Evolutionary conservation across 2,329 filamentous ascomycete species (phyloP).

Genomic region (Fusarium fracticaudum): DNA sequence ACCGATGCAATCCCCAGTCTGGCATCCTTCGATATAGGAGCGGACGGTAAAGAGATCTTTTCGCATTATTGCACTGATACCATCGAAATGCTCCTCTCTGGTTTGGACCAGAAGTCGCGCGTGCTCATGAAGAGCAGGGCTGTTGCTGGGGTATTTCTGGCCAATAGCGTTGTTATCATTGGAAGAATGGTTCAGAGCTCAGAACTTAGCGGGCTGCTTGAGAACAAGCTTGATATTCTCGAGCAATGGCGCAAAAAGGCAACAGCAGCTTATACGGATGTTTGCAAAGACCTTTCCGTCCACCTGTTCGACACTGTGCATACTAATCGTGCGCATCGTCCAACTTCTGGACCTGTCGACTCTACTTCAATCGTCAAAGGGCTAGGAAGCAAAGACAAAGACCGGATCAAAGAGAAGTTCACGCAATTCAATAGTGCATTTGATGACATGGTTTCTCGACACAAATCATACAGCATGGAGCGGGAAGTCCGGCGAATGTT

Average conservation of each 20-base stretch:
- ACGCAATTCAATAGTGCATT: slow-evolving; percentile 89
- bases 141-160: slow-evolving; percentile 86
- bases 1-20: slow-evolving; percentile 75
- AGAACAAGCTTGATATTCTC: slow-evolving; percentile 71
- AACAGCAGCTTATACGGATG: slow-evolving; percentile 81
- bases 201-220: slow-evolving; percentile 78
- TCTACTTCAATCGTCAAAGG: slow-evolving; percentile 85
- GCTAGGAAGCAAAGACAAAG: slow-evolving; percentile 89
- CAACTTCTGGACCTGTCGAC: slow-evolving; percentile 79
- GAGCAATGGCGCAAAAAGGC: slow-evolving; percentile 91
- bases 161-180: slow-evolving; percentile 85
- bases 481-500: slow-evolving; percentile 84
- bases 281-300: slow-evolving; percentile 87
- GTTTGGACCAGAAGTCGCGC: slow-evolving; percentile 79
- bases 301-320: slow-evolving; percentile 92
- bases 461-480: slow-evolving; percentile 90
- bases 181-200: slow-evolving; percentile 86
- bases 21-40: slow-evolving; percentile 85
- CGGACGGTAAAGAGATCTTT: slow-evolving; percentile 88
- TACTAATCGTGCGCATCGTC: slow-evolving; percentile 79
- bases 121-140: slow-evolving; percentile 79
- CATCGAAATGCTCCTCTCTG: slow-evolving; percentile 80
- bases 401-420: slow-evolving; percentile 96
- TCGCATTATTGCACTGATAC: slow-evolving; percentile 91
- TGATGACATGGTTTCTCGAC: slow-evolving; percentile 84